Base-by-base conservation (phyloP, 148 eudicot species). In the Chenopodium quinoa region DNA sequence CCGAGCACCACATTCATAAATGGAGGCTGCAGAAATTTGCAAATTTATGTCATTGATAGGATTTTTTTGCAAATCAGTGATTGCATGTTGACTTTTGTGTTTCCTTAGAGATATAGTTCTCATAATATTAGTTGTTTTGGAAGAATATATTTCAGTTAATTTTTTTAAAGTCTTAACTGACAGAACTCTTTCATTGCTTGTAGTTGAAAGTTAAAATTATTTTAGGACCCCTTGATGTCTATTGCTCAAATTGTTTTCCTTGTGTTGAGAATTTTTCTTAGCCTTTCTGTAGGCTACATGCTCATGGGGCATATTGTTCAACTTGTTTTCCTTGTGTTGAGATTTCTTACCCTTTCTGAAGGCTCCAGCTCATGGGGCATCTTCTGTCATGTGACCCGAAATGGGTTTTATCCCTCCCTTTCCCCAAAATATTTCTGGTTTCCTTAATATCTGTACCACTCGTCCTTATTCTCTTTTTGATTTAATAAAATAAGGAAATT, bases 361-460 rank as follows among this genome's bases (percentile, higher is more conserved):
- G 9, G 68, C 10, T 64, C 37, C 68, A 64, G 68, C 68, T n/a
- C 29, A n/a, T 23, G 27, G 14, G 31, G 13, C 29, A 7, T 64
- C 7, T 31, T 13, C 52, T 48, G 52, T 9, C 52, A 48, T 68
- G 17, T 31, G 29, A 68, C 4, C 0, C 16, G 44, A 4, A 68
- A 68, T 29, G 29, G 71, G 72, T n/a, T 19, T n/a, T 25, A n/a
- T 60, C 31, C 58, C 72, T 69, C 44, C 72, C 72, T 44, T 69
- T 50, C 3, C 54, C 54, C 14, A n/a, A 64, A 9, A 23, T 2
- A 0, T 64, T 10, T 13, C 11, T 13, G 54, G 54, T 50, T 50
- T 50, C 14, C 54, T 50, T 50, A 11, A 9, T 64, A n/a, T 64
- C 13, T 23, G 68, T 7, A 23, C 54, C 12, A 50, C 54, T 50